Percentiles rank a stretch among this genome's conserved stretches.
Evolutionary conservation across 306 rosid species (phyloP).

Genomic region (Vachellia pachyceras): DNA sequence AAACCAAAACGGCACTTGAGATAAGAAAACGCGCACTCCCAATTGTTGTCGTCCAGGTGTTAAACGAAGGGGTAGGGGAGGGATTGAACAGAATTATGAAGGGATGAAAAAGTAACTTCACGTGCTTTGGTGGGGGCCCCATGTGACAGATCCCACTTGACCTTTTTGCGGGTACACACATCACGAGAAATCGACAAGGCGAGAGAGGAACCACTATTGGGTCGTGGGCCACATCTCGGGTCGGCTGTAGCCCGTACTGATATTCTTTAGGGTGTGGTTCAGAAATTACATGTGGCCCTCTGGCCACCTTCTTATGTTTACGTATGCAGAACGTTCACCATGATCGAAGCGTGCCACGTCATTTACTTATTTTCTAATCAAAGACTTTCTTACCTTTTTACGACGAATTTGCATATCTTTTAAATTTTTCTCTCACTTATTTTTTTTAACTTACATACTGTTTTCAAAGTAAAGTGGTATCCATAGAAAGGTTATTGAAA

Average conservation of each 20-base stretch:
- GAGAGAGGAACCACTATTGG: not conserved
- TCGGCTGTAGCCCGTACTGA: not conserved
- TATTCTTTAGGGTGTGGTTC: not conserved
- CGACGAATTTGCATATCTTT: no score
- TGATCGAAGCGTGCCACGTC: no score
- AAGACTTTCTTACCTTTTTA: no score
- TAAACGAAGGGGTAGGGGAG: not conserved
- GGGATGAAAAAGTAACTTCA: not conserved
- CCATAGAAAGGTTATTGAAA: no score
- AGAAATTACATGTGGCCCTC: slow-evolving; percentile 15
- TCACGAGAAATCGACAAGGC: not conserved
- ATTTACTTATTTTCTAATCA: no score
- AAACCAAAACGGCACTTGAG: not conserved
- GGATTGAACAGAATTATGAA: no score
- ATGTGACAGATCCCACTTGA: not conserved
- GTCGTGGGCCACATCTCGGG: not conserved
- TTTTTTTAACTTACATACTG: no score
- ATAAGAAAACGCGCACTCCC: not conserved
- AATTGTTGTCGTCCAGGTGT: not conserved
- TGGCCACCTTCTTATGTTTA: no score
- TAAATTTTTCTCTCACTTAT: no score
- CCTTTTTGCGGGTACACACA: not conserved
- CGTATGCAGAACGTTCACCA: no score
- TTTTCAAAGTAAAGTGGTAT: no score
- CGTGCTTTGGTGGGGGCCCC: not conserved